Percentiles rank a stretch among this genome's conserved stretches.
phyloP scores from a whole-genome alignment of 2,329 filamentous ascomycete genomes.

The Colletotrichum trifolii region DNA sequence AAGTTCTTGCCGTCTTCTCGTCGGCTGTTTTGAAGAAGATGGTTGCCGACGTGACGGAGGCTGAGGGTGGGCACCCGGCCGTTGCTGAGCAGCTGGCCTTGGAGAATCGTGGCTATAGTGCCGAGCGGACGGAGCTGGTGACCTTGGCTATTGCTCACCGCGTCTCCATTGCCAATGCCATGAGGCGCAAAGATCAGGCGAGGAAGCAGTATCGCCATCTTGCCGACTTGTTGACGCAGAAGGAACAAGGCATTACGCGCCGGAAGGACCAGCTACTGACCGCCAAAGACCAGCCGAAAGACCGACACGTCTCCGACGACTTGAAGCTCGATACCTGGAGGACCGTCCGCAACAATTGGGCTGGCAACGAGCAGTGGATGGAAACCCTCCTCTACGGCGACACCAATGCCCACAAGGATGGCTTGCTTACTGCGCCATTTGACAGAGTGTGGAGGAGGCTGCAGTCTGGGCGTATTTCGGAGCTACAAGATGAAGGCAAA shows the following conservation, averaged over 20 bases:
- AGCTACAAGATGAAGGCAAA: slow-evolving; percentile 62
- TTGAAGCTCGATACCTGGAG: slow-evolving; percentile 64
- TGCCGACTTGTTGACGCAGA: slow-evolving; percentile 70
- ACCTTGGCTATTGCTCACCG: slow-evolving; percentile 80
- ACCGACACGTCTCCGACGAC: slow-evolving; percentile 51
- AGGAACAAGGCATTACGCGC: slow-evolving; percentile 67
- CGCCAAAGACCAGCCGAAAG: slow-evolving; percentile 40
- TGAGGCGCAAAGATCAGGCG: slow-evolving; percentile 70
- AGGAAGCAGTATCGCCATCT: slow-evolving; percentile 72
- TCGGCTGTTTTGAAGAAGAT: slow-evolving; percentile 81
- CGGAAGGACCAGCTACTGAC: slow-evolving; percentile 60
- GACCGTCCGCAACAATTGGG: slow-evolving; percentile 78
- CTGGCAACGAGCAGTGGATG: slow-evolving; percentile 80
- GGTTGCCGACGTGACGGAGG: slow-evolving; percentile 56
- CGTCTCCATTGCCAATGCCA: slow-evolving; percentile 68
- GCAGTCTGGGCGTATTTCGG: slow-evolving; percentile 65
- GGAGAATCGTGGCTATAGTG: slow-evolving; percentile 68
- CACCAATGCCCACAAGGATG: slow-evolving; percentile 64
- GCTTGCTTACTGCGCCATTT: slow-evolving; percentile 74
- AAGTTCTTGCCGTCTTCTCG: slow-evolving; percentile 86
- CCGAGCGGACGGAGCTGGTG: slow-evolving; percentile 65
- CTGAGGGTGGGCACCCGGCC: slow-evolving; percentile 54
- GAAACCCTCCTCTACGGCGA: slow-evolving; percentile 77
- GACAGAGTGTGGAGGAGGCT: slow-evolving; percentile 78
- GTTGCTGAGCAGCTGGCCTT: slow-evolving; percentile 66